Conservation (phyloP, 2,329 filamentous ascomycete genomes). For the Chrysoporthe puriensis region DNA sequence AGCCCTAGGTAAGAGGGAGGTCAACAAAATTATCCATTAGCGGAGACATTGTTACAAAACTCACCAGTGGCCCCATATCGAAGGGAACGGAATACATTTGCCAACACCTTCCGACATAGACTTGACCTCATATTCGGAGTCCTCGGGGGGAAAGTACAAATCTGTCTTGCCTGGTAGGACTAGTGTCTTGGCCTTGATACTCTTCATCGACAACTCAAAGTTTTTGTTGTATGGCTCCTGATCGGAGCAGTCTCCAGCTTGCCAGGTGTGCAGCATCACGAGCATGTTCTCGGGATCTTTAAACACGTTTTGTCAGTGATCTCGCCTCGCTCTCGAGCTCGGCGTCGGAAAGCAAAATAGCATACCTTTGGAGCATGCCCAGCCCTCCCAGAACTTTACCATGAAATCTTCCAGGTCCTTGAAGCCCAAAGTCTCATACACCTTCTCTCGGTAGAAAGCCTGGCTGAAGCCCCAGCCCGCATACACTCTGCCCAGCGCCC, state of each 20-base stretch:
- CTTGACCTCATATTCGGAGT: slow-evolving; percentile 74
- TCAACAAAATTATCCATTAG: not conserved
- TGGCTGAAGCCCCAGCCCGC: slow-evolving; percentile 83
- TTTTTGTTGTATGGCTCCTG: slow-evolving; percentile 71
- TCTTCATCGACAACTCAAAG: slow-evolving; percentile 66
- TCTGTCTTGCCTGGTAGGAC: slow-evolving; percentile 75
- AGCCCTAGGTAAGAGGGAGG: slow-evolving; percentile 42
- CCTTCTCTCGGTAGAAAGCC: slow-evolving; percentile 72
- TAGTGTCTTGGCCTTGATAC: slow-evolving; percentile 72
- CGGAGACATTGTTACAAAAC: slow-evolving; percentile 7
- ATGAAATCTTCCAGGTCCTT: slow-evolving; percentile 75
- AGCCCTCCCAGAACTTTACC: slow-evolving; percentile 74
- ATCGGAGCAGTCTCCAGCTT: slow-evolving; percentile 69
- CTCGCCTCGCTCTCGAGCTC: not conserved
- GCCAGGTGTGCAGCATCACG: slow-evolving; percentile 71
- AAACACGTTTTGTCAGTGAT: slow-evolving; percentile 38
- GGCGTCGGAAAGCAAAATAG: not conserved
- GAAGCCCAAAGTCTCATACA: slow-evolving; percentile 70
- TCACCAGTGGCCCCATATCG: slow-evolving; percentile 39
- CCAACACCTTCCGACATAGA: slow-evolving; percentile 35
- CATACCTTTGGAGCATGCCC: slow-evolving; percentile 50
- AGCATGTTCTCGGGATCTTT: slow-evolving; percentile 33
- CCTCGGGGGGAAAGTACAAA: slow-evolving; percentile 81
- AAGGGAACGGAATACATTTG: slow-evolving; percentile 35
- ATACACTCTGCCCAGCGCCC: slow-evolving; percentile 75